These are phyloP conservation scores for Saccharomycopsis amapae DNA, from an alignment of 805 yeast genomes.

Conservation along the genomic window DNA sequence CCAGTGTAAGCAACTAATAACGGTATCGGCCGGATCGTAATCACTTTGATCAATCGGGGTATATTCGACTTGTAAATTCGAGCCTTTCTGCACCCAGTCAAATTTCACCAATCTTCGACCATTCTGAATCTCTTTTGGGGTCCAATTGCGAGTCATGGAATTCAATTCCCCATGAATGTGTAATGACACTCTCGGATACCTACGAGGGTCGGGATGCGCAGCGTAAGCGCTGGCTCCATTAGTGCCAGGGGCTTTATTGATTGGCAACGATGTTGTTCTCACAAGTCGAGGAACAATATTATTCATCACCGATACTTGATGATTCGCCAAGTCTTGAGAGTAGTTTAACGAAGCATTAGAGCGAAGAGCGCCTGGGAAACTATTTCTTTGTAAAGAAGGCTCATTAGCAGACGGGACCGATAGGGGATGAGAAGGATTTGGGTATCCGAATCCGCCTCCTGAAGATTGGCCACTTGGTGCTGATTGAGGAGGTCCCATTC, in stretches of 20 bases:
- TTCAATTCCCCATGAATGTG: conserved; percentile 13
- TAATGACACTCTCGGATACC: conserved; percentile 8
- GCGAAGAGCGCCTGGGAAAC: conserved; percentile 1
- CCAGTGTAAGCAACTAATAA: conserved; percentile 6
- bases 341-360: background rate
- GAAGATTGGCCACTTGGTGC: no score
- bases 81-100: conserved; percentile 24
- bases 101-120: conserved; percentile 45
- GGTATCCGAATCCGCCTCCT: no score
- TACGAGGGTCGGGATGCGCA: background rate
- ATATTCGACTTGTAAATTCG: conserved; percentile 30
- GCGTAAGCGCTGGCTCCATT: background rate
- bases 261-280: conserved; percentile 14
- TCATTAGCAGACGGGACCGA: no score
- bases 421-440: no score
- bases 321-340: background rate
- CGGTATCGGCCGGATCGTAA: conserved; percentile 23
- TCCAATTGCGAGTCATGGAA: conserved; percentile 35
- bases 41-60: conserved; percentile 32
- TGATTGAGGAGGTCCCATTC: no score
- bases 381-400: background rate
- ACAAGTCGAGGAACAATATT: conserved; percentile 8
- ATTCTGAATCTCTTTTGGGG: conserved; percentile 33
- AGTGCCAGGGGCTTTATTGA: background rate
- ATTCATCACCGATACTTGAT: background rate